Conservation (phyloP, 2,329 filamentous ascomycete genomes). For the Nemania sp. region DNA sequence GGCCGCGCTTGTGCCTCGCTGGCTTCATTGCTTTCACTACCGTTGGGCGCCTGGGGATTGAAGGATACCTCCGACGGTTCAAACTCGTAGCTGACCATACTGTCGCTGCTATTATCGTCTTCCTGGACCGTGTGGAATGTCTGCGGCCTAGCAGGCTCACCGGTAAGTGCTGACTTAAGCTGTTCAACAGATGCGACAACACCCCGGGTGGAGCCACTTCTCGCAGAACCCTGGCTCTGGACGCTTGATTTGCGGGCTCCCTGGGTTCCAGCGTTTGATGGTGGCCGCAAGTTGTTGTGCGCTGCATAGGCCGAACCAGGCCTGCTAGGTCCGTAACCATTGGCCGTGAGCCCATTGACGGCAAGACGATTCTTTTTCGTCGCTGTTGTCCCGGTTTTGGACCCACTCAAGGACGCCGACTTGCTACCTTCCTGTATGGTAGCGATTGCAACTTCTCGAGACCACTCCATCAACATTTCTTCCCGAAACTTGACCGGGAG, state of each 20-base stretch:
- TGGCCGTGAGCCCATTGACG: constrained; percentile 62
- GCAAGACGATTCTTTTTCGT: constrained; percentile 68
- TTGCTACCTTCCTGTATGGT: constrained; percentile 76
- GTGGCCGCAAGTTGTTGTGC: constrained; percentile 63
- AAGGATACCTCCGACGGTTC: constrained; percentile 75
- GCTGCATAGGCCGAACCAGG: constrained; percentile 62
- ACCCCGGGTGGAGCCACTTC: constrained; percentile 59
- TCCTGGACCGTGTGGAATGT: constrained; percentile 55
- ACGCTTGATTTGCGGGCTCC: constrained; percentile 63
- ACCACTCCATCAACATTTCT: constrained; percentile 84
- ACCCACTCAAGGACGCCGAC: constrained; percentile 80
- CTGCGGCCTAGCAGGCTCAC: constrained; percentile 59
- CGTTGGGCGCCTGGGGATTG: constrained; percentile 57
- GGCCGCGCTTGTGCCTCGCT: constrained; percentile 38
- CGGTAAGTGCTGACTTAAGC: constrained; percentile 70
- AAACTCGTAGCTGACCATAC: constrained; percentile 77
- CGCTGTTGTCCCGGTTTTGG: constrained; percentile 71
- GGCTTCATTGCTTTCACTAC: constrained; percentile 43
- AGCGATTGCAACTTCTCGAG: constrained; percentile 77
- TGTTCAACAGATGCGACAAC: constrained; percentile 72
- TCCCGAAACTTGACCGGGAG: constrained; percentile 77
- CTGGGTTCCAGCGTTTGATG: constrained; percentile 57
- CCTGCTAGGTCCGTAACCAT: constrained; percentile 55
- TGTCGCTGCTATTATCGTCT: constrained; percentile 69
- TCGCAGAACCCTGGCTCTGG: constrained; percentile 62